Evolutionary conservation across 345 rosid species (phyloP).

Genomic region (Corchorus capsularis): DNA sequence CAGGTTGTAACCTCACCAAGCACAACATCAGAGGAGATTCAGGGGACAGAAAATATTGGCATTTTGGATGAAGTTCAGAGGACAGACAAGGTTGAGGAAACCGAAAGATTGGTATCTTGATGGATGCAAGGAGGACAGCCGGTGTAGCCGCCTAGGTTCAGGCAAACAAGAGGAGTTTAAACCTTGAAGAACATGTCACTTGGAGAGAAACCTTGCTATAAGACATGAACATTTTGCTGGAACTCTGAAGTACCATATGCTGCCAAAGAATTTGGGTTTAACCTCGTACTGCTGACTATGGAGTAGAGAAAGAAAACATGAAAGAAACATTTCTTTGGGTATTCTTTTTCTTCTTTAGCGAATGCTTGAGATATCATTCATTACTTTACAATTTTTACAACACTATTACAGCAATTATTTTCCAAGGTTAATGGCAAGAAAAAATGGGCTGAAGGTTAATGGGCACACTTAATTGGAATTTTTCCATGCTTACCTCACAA

Average conservation of each 20-base stretch:
- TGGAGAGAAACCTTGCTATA: background rate
- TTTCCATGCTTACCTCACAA: background rate
- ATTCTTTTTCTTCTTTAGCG: too few relatives aligned
- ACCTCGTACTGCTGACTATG: background rate
- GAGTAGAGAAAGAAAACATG: too few relatives aligned
- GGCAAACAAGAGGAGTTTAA: background rate
- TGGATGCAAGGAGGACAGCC: constrained; percentile 17
- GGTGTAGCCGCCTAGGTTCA: background rate
- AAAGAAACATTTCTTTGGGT: too few relatives aligned
- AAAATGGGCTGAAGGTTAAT: too few relatives aligned
- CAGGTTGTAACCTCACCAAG: background rate
- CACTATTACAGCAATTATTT: too few relatives aligned
- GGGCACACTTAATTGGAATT: background rate
- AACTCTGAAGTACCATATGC: background rate
- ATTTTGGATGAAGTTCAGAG: background rate
- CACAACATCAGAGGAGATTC: background rate
- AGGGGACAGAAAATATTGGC: background rate
- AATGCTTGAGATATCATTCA: too few relatives aligned
- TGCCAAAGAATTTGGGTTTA: background rate
- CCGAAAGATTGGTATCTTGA: constrained; percentile 18
- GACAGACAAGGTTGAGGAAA: background rate
- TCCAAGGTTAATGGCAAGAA: background rate
- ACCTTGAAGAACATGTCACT: too few relatives aligned
- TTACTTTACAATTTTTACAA: too few relatives aligned
- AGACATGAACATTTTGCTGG: too few relatives aligned